A percentile compares a stretch with the other conserved stretches of the same genome.
Conservation (phyloP, 192 early-diverging fungal genomes). For the Linnemannia exigua region DNA sequence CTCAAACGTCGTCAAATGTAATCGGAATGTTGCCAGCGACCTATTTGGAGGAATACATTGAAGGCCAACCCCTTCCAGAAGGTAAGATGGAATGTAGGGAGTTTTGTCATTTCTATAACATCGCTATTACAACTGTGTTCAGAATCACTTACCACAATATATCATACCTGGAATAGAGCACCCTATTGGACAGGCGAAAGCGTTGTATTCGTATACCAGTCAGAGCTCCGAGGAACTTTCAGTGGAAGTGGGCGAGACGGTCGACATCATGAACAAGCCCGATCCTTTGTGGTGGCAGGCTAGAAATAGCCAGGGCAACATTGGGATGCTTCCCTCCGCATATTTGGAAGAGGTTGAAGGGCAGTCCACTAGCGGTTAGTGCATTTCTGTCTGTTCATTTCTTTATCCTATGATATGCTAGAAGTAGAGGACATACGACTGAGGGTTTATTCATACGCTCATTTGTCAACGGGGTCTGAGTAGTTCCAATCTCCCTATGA, state of each 20-base stretch:
- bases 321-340: slow-evolving; percentile 59
- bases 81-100: slow-evolving; percentile 17
- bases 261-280: slow-evolving; percentile 67
- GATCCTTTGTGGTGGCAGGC: slow-evolving; percentile 59
- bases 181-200: slow-evolving; percentile 26
- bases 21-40: slow-evolving; percentile 62
- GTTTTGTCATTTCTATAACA: background rate
- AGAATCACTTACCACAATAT: background rate
- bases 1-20: slow-evolving; percentile 41
- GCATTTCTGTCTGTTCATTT: slow-evolving; percentile 28
- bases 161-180: slow-evolving; percentile 9
- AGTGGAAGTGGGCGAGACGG: slow-evolving; percentile 70
- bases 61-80: slow-evolving; percentile 28
- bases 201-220: slow-evolving; percentile 33
- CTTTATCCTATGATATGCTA: background rate
- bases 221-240: slow-evolving; percentile 68
- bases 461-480: background rate
- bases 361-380: slow-evolving; percentile 57
- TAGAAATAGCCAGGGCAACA: slow-evolving; percentile 39
- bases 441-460: background rate
- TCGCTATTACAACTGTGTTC: background rate
- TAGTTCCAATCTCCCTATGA: background rate
- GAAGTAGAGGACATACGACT: background rate
- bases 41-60: slow-evolving; percentile 61
- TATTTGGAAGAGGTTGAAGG: slow-evolving; percentile 59